Evolutionary conservation across 192 early-diverging fungal species (phyloP), one percentile per base, ranked within the genome.

Genomic region (Linnemannia zychae): DNA sequence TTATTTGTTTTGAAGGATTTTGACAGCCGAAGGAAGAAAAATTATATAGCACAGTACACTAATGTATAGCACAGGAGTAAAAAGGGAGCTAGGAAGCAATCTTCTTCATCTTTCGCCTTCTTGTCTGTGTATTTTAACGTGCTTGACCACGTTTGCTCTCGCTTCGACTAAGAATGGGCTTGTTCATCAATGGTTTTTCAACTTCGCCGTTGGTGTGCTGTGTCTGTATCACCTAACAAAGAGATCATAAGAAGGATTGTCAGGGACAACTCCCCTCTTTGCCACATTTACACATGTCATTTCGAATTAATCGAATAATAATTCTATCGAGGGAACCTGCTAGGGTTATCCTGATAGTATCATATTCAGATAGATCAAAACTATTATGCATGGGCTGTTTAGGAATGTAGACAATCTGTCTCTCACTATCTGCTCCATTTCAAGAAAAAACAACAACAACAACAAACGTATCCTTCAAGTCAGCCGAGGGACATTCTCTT

Each of bases 131-230:
- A 24, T 11, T n/a, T 63, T 63, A n/a, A n/a, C n/a, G 28, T 31
- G 12, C 57, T 63, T 63, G 57, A 63, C 57, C 57, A 63, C 57
- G 57, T 63, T 63, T 63, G 57, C 57, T 63, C 57, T 63, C 57
- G 57, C 31, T 28, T 63, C 24, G 57, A 63, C 28, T 28, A 28
- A 63, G 28, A 13, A 63, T 28, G 1, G 57, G 13, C 7, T 63
- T 24, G 57, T n/a, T 24, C 31, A 24, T 63, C 57, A n/a, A n/a
- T 4, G 12, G 57, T 60, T 24, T 3, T 60, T 9, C n/a, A n/a
- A 60, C 57, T 12, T 31, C 28, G 0, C 57, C 4, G 40, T 9
- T 44, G 40, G 40, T 63, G 52, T 17, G 28, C 28, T 63, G 28
- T 31, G 2, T 63, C 57, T 63, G 28, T 63, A 63, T 33, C 28